Evolutionary conservation across 441 rosid genomes (phyloP), one percentile per base, ranked within the genome.

Genomic region (Erodium trifolium): DNA sequence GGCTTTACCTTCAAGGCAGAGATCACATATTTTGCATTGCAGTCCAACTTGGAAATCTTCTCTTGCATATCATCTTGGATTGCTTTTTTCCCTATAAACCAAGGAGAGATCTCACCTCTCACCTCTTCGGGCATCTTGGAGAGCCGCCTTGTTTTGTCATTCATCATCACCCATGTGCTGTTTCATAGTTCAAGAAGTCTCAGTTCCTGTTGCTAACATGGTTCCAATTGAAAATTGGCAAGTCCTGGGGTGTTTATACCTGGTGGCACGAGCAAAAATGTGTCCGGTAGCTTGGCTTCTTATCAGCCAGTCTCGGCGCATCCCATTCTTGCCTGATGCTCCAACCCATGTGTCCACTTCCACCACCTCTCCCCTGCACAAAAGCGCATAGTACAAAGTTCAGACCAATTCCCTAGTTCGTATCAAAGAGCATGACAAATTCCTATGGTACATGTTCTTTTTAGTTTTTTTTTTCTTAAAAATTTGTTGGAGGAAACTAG

Each of bases 91-190:
- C 81, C 76, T 34, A 81, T 85, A 71, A 87, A 87, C 95, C 90
- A 87, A 8, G 92, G 95, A 5, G 87, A 73, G 62, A 87, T 80
- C 75, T 89, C 95, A 0, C 73, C 86, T 59, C 85, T 81, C 31
- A 89, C 95, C 43, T 85, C 89, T 43, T 82, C 85, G 1, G 95
- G 95, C 84, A 87, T 84, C 79, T 89, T 85, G 0, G 88, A 87
- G 16, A 89, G 86, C 16, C 87, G 78, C 77, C 95, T 84, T 35
- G 95, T 87, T 73, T 78, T 77, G 76, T 87, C 78, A 45, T 85
- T 87, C 95, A 87, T 89, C 90, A 85, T 87, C 64, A 87, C 95
- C 92, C 89, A 89, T 16, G 86, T 85, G 73, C 89, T 89, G 87
- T 76, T 37, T 37, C 41, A 41, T 7, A 41, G 47, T 37, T 37